Conservation (phyloP, 352 stramenopile species). For the Discostella stelligera region DNA sequence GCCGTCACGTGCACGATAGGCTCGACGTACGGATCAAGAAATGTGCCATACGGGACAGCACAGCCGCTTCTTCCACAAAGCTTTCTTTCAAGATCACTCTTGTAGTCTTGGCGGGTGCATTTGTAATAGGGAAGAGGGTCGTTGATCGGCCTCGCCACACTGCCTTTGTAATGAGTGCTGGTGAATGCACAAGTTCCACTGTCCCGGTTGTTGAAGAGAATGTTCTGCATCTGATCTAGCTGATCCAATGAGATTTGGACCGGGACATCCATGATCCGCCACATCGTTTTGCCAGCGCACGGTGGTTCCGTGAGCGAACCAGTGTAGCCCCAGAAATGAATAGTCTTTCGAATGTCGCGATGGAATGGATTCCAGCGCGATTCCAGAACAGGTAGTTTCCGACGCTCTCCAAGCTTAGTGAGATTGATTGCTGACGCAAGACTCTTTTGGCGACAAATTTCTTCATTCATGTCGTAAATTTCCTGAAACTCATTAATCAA, state of each 20-base stretch:
- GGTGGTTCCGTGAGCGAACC: slow-evolving; percentile 78
- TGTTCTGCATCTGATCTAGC: slow-evolving; percentile 65
- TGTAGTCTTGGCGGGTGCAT: slow-evolving; percentile 43
- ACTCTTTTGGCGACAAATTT: slow-evolving; percentile 11
- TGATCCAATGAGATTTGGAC: slow-evolving; percentile 63
- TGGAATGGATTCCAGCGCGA: slow-evolving; percentile 65
- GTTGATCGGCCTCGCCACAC: slow-evolving; percentile 40
- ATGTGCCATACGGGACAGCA: slow-evolving; percentile 19
- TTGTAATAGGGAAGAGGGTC: slow-evolving; percentile 40
- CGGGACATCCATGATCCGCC: slow-evolving; percentile 73
- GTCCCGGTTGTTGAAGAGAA: slow-evolving; percentile 61
- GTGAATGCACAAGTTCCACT: slow-evolving; percentile 30
- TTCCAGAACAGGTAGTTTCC: neutral
- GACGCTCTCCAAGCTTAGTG: neutral
- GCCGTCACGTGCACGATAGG: slow-evolving; percentile 32
- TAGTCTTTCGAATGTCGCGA: slow-evolving; percentile 55
- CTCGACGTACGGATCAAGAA: slow-evolving; percentile 28
- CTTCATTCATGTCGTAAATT: slow-evolving; percentile 54
- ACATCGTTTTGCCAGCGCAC: slow-evolving; percentile 62
- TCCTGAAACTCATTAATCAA: slow-evolving; percentile 70
- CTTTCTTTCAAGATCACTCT: slow-evolving; percentile 40
- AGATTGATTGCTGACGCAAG: neutral
- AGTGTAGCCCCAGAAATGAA: slow-evolving; percentile 79
- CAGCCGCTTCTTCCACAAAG: slow-evolving; percentile 38
- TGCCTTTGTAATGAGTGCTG: slow-evolving; percentile 39